phyloP scores from a whole-genome alignment of 2,329 filamentous ascomycete species.

The Peltaster fructicola region DNA sequence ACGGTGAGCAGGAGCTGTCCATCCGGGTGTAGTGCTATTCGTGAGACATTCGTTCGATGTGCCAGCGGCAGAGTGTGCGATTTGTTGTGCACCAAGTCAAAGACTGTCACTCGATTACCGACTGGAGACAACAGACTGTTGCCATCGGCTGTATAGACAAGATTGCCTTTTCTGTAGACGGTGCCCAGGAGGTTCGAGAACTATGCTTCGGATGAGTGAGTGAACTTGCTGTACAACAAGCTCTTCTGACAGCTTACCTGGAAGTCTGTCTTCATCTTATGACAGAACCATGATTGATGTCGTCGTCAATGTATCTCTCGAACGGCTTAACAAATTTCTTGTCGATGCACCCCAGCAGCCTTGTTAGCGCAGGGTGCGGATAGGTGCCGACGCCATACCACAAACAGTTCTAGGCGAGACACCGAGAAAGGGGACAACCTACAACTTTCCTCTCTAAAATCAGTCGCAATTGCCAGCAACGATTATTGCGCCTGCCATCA shows the following conservation, averaged over 20 bases:
- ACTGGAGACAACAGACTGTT: conserved; percentile 91
- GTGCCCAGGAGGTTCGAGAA: conserved; percentile 97
- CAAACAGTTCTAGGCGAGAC: too few species aligned
- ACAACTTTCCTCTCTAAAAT: too few species aligned
- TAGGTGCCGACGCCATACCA: too few species aligned
- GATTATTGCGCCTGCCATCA: too few species aligned
- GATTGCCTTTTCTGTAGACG: conserved; percentile 94
- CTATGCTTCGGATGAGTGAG: conserved; percentile 28
- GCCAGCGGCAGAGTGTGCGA: conserved; percentile 76
- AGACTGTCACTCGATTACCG: conserved; percentile 87
- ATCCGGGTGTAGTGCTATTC: conserved; percentile 72
- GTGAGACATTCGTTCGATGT: conserved; percentile 82
- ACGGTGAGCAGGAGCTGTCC: conserved; percentile 86
- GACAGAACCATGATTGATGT: too few species aligned
- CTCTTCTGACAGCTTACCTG: conserved; percentile 45
- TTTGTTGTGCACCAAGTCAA: conserved; percentile 89
- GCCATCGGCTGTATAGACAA: conserved; percentile 91
- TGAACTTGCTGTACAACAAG: neutral
- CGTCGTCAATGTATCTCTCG: neutral
- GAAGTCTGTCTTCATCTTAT: conserved; percentile 98
- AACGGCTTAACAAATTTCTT: neutral
- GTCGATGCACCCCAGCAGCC: conserved; percentile 1
- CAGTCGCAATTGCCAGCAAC: too few species aligned
- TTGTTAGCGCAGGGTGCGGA: too few species aligned
- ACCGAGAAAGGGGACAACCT: too few species aligned